A percentile compares a stretch with the other conserved stretches of the same genome.
Evolutionary conservation across 352 stramenopile species (phyloP).

Genomic region (Globisporangium rhizosaccharum): DNA sequence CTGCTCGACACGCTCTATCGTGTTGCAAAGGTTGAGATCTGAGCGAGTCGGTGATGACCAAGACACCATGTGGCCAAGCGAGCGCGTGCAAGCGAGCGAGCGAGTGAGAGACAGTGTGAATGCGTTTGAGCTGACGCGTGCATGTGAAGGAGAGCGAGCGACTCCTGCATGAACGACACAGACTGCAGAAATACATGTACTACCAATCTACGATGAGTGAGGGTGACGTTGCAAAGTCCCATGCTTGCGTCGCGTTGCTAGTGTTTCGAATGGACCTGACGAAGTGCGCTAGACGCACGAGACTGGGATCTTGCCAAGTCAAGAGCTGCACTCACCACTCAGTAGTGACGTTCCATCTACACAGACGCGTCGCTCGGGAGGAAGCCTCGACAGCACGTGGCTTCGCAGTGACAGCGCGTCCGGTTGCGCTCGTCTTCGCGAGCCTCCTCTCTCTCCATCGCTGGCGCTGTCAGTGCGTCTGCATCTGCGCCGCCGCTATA

Average conservation of each 20-base stretch:
- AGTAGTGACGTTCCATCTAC: conserved; percentile 10
- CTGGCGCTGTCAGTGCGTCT: not conserved
- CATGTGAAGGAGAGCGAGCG: too few species aligned
- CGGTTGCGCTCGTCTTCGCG: not conserved
- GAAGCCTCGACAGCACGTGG: conserved; percentile 23
- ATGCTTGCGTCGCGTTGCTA: too few species aligned
- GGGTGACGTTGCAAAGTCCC: too few species aligned
- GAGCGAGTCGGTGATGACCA: not conserved
- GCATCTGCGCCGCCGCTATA: conserved; percentile 24
- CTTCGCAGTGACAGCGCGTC: conserved; percentile 22
- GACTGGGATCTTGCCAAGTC: too few species aligned
- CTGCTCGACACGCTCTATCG: conserved; percentile 83
- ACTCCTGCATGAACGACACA: too few species aligned
- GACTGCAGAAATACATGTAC: not conserved
- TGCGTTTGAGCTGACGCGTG: too few species aligned
- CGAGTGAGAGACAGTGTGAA: too few species aligned
- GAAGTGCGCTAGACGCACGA: too few species aligned
- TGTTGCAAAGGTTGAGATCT: conserved; percentile 50
- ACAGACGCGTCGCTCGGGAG: conserved; percentile 29
- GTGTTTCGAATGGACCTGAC: too few species aligned
- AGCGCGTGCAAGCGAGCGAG: too few species aligned
- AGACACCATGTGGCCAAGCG: too few species aligned
- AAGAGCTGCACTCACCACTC: too few species aligned
- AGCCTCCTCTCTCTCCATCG: not conserved
- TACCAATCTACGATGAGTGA: not conserved